These are phyloP conservation scores for Xylaria digitata DNA, from an alignment of 2,329 filamentous ascomycete species.

Conservation along the genomic window DNA sequence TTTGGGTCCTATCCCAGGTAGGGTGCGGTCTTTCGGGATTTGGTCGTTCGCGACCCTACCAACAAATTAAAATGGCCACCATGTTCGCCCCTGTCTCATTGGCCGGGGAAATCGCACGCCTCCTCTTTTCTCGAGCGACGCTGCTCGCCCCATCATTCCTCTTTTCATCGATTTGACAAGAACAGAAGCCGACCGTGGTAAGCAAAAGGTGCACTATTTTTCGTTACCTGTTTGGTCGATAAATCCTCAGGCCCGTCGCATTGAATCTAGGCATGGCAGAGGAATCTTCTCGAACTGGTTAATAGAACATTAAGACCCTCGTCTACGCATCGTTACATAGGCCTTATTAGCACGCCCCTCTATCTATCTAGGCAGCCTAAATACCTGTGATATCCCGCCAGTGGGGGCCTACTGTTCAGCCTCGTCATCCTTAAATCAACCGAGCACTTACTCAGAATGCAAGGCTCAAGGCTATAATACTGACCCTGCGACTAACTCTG, in stretches of 20 bases:
- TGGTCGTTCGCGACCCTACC: conserved; percentile 40
- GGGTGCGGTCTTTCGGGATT: conserved; percentile 48
- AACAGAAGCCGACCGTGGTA: conserved; percentile 35
- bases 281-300: conserved; percentile 40
- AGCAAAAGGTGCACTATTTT: conserved; percentile 30
- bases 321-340: conserved; percentile 14
- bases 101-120: conserved; percentile 44
- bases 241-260: conserved; percentile 38
- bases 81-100: conserved; percentile 38
- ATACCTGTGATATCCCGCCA: conserved; percentile 34
- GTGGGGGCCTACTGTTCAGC: conserved; percentile 43
- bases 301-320: conserved; percentile 30
- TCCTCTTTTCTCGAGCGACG: conserved; percentile 45
- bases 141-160: conserved; percentile 37
- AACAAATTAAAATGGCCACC: conserved; percentile 30
- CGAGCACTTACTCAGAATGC: conserved; percentile 45
- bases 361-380: neutral
- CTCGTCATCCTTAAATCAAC: conserved; percentile 43
- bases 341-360: conserved; percentile 30
- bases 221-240: conserved; percentile 39
- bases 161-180: conserved; percentile 33
- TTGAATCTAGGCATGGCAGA: conserved; percentile 43
- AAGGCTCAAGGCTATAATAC: conserved; percentile 47
- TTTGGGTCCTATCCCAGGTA: conserved; percentile 9
- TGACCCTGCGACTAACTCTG: conserved; percentile 35